Conservation (phyloP, 169 alveolate genomes). For the Plasmodium coatneyi region DNA sequence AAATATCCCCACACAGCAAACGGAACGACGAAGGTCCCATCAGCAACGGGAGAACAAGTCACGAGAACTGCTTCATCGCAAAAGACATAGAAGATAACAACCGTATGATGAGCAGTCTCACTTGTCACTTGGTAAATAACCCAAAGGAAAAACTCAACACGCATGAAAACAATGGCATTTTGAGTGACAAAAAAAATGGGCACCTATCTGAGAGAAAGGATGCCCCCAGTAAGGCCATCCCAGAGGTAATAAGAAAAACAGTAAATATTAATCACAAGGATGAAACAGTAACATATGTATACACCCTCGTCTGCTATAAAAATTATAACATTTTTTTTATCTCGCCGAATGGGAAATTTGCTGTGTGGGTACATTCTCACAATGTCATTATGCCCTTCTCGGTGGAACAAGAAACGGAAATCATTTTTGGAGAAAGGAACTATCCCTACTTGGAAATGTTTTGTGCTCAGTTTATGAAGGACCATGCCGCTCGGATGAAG, state of each 20-base stretch:
- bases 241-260: conserved; percentile 19
- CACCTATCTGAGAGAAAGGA: not conserved
- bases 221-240: not conserved
- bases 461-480: conserved; percentile 61
- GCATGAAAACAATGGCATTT: conserved; percentile 2
- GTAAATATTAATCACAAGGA: conserved; percentile 32
- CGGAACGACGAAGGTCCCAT: not conserved
- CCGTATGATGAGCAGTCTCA: not conserved
- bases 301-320: conserved; percentile 43
- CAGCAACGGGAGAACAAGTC: not conserved
- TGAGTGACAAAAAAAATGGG: not conserved
- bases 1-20: not conserved
- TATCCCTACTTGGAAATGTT: conserved; percentile 67
- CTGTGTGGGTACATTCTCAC: conserved; percentile 61
- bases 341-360: conserved; percentile 72
- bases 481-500: conserved; percentile 49
- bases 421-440: conserved; percentile 69
- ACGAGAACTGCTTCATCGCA: not conserved
- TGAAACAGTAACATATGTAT: conserved; percentile 22
- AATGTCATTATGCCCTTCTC: conserved; percentile 46
- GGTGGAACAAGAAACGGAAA: conserved; percentile 64
- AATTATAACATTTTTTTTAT: conserved; percentile 66
- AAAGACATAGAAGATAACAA: conserved; percentile 1
- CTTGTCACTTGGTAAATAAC: not conserved
- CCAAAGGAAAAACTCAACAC: not conserved